Evolutionary conservation across 2,329 filamentous ascomycete species (phyloP), one percentile per base, ranked within the genome.

Genomic region (Penicillium sp.): DNA sequence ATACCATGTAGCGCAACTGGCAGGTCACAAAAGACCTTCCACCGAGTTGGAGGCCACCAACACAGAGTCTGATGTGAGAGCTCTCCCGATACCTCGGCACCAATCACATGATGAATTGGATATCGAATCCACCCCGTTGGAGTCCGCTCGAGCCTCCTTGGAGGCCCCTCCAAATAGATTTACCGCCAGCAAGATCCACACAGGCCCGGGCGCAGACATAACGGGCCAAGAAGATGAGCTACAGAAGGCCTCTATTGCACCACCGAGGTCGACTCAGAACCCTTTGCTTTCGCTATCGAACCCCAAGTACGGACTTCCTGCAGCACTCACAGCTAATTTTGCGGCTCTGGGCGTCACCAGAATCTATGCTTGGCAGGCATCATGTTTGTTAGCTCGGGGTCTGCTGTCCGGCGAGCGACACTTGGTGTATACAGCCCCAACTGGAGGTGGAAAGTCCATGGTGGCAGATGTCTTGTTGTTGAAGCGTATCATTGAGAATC

Each of bases 281-380:
- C 74, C 75, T 14, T 60, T 78, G 55, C 78, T 91, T 19, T 84
- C 81, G 14, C 77, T 93, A 29, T 80, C 81, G 5, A 84, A 91
- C 70, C 77, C 82, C 1, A 76, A 75, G 39, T 93, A 91, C 75
- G 83, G 77, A 9, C 77, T 93, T 14, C 86, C 88, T 3, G 62
- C 73, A 0, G 73, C 78, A 24, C 75, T 92, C 39, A 83, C 90
- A 3, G 73, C 79, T 19, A 92, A 91, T 66, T 83, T 92, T 66
- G 80, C 79, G 48, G 74, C 77, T 0, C 77, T 90, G 39, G 89
- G 89, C n/a, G 88, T 93, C 55, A 82, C 79, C 41, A 83, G 82
- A 62, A 92, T 92, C 57, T 92, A 92, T 65, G 87, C 88, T 2
- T 93, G 90, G 90, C 90, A 92, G 72, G 88, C 88, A 50, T 85